Conservation (phyloP, 2,329 filamentous ascomycete genomes). For the Ophiostoma angusticollis region DNA sequence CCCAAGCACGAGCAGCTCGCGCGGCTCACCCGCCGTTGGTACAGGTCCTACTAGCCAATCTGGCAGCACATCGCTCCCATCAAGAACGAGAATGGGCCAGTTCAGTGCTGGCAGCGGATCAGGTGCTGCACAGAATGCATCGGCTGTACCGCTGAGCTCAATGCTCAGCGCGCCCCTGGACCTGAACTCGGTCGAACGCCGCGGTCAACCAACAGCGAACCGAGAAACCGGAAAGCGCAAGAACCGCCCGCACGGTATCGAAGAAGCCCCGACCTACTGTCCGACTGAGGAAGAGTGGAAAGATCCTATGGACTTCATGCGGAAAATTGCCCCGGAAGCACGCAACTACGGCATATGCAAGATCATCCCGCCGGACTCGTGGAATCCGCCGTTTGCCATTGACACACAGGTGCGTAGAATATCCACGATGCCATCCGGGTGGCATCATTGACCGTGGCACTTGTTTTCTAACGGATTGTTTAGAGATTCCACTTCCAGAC, state of each 20-base stretch:
- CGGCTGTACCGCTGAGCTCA: conserved; percentile 42
- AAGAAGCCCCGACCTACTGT: conserved; percentile 80
- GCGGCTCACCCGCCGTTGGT: conserved; percentile 37
- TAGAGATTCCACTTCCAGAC: conserved; percentile 96
- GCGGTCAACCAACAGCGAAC: conserved; percentile 65
- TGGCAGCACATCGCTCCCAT: conserved; percentile 25
- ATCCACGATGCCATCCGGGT: too few relatives aligned
- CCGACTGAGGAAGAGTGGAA: conserved; percentile 91
- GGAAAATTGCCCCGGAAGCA: conserved; percentile 79
- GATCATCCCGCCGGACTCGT: conserved; percentile 82
- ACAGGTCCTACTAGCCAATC: conserved; percentile 20
- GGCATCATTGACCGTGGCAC: too few relatives aligned
- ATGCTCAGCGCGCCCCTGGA: conserved; percentile 57
- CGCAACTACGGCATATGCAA: conserved; percentile 86
- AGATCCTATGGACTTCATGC: conserved; percentile 86
- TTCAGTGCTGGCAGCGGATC: conserved; percentile 27
- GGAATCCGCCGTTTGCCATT: conserved; percentile 92
- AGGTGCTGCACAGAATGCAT: conserved; percentile 20
- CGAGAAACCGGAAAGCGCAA: conserved; percentile 67
- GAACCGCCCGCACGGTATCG: conserved; percentile 68
- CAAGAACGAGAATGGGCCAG: conserved; percentile 39
- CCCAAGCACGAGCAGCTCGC: conserved; percentile 30
- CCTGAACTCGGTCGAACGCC: conserved; percentile 78
- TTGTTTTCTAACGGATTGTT: conserved; percentile 3
- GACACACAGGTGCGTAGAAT: conserved; percentile 88